Conservation (phyloP, 148 eudicot genomes). For the Heliamphora exappendiculata region DNA sequence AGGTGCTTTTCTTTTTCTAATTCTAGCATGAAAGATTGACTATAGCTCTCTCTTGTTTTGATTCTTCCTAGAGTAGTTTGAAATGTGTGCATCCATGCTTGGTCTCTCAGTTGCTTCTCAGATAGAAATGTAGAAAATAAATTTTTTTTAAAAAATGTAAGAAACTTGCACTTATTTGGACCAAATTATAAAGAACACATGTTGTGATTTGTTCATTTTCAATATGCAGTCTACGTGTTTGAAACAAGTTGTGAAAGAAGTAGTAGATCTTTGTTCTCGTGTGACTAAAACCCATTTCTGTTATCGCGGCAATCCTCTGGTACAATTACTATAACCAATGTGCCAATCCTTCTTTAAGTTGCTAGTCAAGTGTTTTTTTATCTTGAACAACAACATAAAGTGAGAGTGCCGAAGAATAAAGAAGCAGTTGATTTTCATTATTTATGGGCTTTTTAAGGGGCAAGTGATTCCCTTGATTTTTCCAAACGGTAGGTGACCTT, state of each 20-base stretch:
- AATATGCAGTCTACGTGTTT: constrained; percentile 7
- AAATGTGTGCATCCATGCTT: background rate
- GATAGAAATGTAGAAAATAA: background rate
- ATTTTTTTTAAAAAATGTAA: background rate
- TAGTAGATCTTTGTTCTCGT: background rate
- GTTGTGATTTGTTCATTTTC: background rate
- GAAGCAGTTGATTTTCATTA: background rate
- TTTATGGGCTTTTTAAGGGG: background rate
- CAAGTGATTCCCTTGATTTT: background rate
- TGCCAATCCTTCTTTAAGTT: background rate
- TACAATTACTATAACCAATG: background rate
- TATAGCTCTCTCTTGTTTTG: constrained; percentile 1
- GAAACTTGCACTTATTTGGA: too few relatives aligned
- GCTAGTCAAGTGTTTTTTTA: background rate
- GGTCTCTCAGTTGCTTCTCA: background rate
- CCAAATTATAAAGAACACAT: background rate
- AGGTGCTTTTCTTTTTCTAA: constrained; percentile 12
- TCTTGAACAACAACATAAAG: too few relatives aligned
- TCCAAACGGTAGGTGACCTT: too few relatives aligned
- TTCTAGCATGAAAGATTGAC: constrained; percentile 7
- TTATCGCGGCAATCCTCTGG: background rate
- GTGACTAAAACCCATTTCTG: background rate
- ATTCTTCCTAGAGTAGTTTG: too few relatives aligned
- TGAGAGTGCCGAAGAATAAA: background rate
- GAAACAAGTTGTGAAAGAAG: constrained; percentile 6